Base-by-base conservation (phyloP, 2,329 filamentous ascomycete genomes). In the Ceratocystiopsis brevicomis region DNA sequence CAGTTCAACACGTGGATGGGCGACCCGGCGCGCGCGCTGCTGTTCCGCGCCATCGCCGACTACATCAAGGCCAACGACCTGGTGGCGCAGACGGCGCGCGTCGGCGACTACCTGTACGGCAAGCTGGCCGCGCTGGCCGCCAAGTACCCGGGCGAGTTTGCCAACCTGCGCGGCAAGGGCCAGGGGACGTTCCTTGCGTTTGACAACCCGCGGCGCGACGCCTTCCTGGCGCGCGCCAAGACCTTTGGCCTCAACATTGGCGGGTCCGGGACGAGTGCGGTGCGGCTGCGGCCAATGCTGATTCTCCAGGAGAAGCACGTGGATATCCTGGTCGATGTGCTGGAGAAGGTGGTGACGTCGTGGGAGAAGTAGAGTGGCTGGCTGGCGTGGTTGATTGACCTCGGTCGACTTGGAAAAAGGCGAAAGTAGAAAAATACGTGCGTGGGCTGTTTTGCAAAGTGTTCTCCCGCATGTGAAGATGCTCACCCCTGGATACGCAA, bases 1-100 rank as follows among this genome's bases (percentile, higher is more conserved):
- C 86, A 94, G 64, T 94, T 94, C 71, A 94, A 94, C 70, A 94
- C 85, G 40, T 94, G 86, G 86, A 92, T 94, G 80, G 86, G 86
- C 54, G 86, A 94, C 64, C 86, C 86, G 15, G 78, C 81, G 14
- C 78, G 84, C 47, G 84, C 81, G 15, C 66, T 94, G 47, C 70
- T 94, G 51, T 93, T 92, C 78, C 76, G 81, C 49, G 80, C 76
- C 55, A 93, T 94, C 63, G 73, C 88, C 56, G 63, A 81, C 46
- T 85, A 94, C 65, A 78, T 81, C 45, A 67, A 85, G 61, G 67
- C 75, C 41, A 67, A 82, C 45, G 73, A 80, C 54, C 71, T 94
- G n/a, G 83, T 94, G 42, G 67, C 74, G 56, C 69, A 85, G 62
- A 93, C 87, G 3, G 81, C 82, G 34, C 62, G 64, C 45, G 80